Conservation (phyloP, 768 basidiomycete species). For the Leccinum subtestaceum region DNA sequence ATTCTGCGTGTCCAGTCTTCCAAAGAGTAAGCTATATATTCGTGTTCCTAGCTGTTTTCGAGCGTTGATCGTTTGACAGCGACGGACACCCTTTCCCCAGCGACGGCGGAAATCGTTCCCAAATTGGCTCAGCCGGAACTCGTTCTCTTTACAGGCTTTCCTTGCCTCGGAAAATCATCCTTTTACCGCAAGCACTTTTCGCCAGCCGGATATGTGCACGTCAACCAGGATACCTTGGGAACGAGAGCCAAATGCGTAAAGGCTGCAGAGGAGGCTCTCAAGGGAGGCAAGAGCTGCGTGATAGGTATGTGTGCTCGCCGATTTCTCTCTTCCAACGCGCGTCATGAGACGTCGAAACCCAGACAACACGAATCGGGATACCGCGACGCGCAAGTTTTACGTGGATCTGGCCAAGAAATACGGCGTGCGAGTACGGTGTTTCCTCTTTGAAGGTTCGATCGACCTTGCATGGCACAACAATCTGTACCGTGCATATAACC, state of each 20-base stretch:
- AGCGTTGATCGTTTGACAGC: slow-evolving; percentile 5
- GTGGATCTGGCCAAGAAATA: slow-evolving; percentile 60
- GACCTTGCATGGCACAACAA: slow-evolving; percentile 94
- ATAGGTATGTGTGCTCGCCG: slow-evolving; percentile 52
- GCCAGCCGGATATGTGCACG: slow-evolving; percentile 66
- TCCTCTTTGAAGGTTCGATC: slow-evolving; percentile 70
- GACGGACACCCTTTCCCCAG: slow-evolving; percentile 40
- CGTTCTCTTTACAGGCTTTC: slow-evolving; percentile 60
- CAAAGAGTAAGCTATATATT: slow-evolving; percentile 21
- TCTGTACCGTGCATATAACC: slow-evolving; percentile 73
- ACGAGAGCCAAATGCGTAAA: slow-evolving; percentile 75
- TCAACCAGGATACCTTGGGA: slow-evolving; percentile 84
- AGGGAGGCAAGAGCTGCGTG: slow-evolving; percentile 63
- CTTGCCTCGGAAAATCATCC: slow-evolving; percentile 75
- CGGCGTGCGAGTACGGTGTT: slow-evolving; percentile 59
- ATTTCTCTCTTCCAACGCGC: background rate
- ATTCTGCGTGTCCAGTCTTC: slow-evolving; percentile 57
- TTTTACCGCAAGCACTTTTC: slow-evolving; percentile 73
- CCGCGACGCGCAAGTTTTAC: slow-evolving; percentile 65
- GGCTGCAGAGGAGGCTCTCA: slow-evolving; percentile 53
- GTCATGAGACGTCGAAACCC: background rate
- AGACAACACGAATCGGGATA: slow-evolving; percentile 94
- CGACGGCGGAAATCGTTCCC: slow-evolving; percentile 17
- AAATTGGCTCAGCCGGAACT: slow-evolving; percentile 37
- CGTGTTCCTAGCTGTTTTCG: background rate